These are phyloP conservation scores for Excoecaria cochinchinensis DNA, from an alignment of 345 rosid species.

Conservation along the genomic window DNA sequence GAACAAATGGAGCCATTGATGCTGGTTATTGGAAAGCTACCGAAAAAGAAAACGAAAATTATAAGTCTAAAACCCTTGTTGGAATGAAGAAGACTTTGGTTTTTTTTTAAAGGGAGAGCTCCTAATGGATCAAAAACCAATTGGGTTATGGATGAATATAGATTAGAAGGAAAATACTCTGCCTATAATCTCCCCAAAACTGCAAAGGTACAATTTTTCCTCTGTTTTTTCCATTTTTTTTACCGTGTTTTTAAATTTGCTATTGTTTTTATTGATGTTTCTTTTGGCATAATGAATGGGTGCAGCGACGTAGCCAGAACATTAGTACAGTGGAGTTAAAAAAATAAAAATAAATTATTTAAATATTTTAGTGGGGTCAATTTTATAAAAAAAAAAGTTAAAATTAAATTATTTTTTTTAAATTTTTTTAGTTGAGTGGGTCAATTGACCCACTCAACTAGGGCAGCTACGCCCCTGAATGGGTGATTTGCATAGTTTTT, in stretches of 20 bases:
- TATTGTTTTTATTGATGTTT: neutral
- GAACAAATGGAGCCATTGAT: constrained; percentile 28
- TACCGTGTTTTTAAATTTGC: neutral
- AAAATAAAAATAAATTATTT: too few species aligned
- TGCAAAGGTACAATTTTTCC: constrained; percentile 11
- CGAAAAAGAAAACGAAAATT: constrained; percentile 26
- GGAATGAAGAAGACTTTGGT: constrained; percentile 31
- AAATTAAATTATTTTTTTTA: too few species aligned
- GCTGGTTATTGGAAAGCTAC: constrained; percentile 27
- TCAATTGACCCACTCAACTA: too few species aligned
- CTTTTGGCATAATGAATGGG: constrained; percentile 65
- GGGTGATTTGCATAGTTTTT: constrained; percentile 73
- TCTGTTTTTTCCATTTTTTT: neutral
- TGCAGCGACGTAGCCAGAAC: too few species aligned
- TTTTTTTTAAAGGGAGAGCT: constrained; percentile 25
- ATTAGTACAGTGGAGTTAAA: too few species aligned
- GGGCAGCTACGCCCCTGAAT: too few species aligned
- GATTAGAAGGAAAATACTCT: constrained; percentile 21
- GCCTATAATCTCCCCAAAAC: constrained; percentile 18
- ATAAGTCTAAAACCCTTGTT: constrained; percentile 17
- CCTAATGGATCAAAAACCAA: constrained; percentile 22
- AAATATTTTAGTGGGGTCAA: too few species aligned
- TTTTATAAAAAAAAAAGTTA: too few species aligned
- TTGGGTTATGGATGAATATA: constrained; percentile 31
- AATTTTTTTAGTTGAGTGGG: too few species aligned